Evolutionary conservation across 306 rosid species (phyloP).

Genomic region (Acacia melanoxylon): DNA sequence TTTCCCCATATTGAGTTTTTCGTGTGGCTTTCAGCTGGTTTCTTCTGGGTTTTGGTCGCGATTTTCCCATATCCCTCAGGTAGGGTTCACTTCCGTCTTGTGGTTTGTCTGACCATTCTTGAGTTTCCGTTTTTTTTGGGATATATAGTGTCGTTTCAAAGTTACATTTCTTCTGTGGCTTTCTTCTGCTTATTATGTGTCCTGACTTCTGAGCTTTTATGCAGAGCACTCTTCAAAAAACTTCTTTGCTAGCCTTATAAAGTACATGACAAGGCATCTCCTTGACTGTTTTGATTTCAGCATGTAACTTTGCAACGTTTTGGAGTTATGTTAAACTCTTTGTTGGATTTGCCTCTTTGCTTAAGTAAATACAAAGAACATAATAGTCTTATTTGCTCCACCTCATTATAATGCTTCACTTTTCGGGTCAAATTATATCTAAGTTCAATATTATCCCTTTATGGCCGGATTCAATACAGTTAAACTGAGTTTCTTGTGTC

Average conservation of each 20-base stretch:
- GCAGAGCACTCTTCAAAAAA: constrained; percentile 72
- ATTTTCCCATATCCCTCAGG: too few species aligned
- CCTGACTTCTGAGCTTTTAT: too few species aligned
- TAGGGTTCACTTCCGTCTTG: too few species aligned
- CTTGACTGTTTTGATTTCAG: not conserved
- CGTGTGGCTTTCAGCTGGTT: too few species aligned
- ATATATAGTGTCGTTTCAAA: too few species aligned
- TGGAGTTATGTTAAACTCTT: not conserved
- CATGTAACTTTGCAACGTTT: not conserved
- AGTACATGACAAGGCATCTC: constrained; percentile 83
- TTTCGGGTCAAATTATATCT: constrained; percentile 1
- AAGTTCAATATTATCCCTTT: not conserved
- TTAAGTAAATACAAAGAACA: not conserved
- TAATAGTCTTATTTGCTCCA: not conserved
- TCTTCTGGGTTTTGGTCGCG: too few species aligned
- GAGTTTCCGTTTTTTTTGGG: too few species aligned
- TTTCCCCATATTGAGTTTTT: too few species aligned
- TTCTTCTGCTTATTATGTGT: too few species aligned
- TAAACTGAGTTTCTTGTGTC: not conserved
- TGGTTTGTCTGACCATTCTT: too few species aligned
- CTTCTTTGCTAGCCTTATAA: constrained; percentile 66
- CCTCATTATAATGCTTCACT: not conserved
- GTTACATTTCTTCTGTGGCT: too few species aligned
- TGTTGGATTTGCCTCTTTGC: not conserved
- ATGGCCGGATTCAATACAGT: not conserved